Percentiles rank a stretch among this genome's conserved stretches.
phyloP scores from a whole-genome alignment of 2,329 filamentous ascomycete species.

The Podosphaera aphanis region DNA sequence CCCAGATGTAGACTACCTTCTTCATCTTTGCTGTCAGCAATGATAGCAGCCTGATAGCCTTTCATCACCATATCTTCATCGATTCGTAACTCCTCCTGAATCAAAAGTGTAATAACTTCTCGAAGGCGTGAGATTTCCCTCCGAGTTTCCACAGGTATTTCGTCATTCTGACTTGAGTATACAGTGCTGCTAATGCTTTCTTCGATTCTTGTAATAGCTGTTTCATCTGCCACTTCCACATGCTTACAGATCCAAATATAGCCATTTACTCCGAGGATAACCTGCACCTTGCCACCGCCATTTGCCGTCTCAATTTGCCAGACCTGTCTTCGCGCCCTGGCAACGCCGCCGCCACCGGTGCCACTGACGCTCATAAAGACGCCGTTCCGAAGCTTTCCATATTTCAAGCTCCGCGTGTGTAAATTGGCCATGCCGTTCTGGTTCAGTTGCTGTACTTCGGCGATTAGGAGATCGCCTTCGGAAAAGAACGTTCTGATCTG shows the following conservation, averaged over 20 bases:
- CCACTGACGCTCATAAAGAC: conserved; percentile 66
- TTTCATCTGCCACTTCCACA: conserved; percentile 30
- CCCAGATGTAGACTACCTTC: conserved; percentile 35
- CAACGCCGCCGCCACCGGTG: conserved; percentile 60
- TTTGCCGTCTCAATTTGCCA: conserved; percentile 48
- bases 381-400: conserved; percentile 87
- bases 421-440: conserved; percentile 66
- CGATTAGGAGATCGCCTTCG: conserved; percentile 80
- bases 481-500: conserved; percentile 95
- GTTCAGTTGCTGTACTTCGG: conserved; percentile 79
- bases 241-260: conserved; percentile 92
- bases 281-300: conserved; percentile 46
- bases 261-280: conserved; percentile 83
- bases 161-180: conserved; percentile 89
- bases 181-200: conserved; percentile 67
- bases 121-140: conserved; percentile 70
- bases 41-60: conserved; percentile 62
- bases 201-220: conserved; percentile 61
- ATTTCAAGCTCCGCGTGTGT: conserved; percentile 76
- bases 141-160: conserved; percentile 52
- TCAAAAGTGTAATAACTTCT: conserved; percentile 59
- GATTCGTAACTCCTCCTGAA: conserved; percentile 60
- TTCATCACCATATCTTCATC: conserved; percentile 73
- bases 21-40: conserved; percentile 37
- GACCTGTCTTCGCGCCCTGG: conserved; percentile 62